Evolutionary conservation across 257 asterid genomes (phyloP).

Genomic region (Plantago elongata): DNA sequence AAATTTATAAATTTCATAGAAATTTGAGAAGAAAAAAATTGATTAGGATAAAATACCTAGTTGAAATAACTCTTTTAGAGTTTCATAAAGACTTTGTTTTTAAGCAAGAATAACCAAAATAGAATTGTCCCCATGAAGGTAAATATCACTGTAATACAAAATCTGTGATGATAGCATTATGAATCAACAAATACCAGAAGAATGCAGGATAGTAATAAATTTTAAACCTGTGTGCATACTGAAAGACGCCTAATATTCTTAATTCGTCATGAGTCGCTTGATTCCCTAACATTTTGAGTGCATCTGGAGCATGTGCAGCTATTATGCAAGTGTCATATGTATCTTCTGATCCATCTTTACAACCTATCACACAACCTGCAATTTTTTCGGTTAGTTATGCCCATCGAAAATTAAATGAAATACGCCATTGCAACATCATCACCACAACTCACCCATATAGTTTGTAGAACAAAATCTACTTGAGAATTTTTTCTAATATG

Average conservation of each 20-base stretch:
- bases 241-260: conserved; percentile 83
- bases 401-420: too few relatives aligned
- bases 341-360: conserved; percentile 51
- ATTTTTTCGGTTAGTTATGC: background rate
- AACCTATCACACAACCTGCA: conserved; percentile 61
- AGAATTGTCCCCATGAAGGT: conserved; percentile 56
- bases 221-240: conserved; percentile 69
- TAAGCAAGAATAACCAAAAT: too few relatives aligned
- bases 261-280: conserved; percentile 66
- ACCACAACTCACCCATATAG: conserved; percentile 43
- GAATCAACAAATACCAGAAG: too few relatives aligned
- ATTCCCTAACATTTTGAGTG: conserved; percentile 65
- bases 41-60: too few relatives aligned
- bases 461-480: conserved; percentile 46
- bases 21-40: too few relatives aligned
- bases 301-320: conserved; percentile 61
- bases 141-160: conserved; percentile 73
- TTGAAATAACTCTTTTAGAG: too few relatives aligned
- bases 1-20: too few relatives aligned
- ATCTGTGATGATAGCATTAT: too few relatives aligned
- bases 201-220: background rate
- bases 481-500: conserved; percentile 50
- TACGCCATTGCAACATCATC: too few relatives aligned
- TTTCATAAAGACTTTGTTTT: too few relatives aligned
- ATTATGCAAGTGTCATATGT: too few relatives aligned